Conservation (phyloP, 768 basidiomycete genomes). For the Podaxis sp. region DNA sequence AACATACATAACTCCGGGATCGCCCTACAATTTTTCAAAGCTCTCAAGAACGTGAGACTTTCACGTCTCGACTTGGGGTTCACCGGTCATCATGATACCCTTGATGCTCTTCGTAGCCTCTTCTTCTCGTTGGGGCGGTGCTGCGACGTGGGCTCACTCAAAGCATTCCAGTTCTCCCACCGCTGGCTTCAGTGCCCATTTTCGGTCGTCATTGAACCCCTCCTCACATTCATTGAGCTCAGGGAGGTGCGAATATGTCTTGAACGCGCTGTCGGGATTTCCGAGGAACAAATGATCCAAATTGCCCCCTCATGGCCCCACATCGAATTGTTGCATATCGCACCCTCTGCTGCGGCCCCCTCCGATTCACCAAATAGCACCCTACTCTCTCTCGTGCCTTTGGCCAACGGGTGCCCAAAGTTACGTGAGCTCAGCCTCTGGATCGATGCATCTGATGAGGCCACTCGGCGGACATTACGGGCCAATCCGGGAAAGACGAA, state of each 20-base stretch:
- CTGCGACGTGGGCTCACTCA: not conserved
- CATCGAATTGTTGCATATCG: not conserved
- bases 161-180: not conserved
- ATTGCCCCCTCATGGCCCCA: not conserved
- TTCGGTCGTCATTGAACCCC: not conserved
- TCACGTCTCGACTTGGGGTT: not conserved
- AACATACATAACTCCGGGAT: not conserved
- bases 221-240: not conserved
- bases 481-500: not conserved
- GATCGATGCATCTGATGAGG: not conserved
- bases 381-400: not conserved
- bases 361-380: not conserved
- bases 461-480: not conserved
- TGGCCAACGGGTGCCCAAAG: not conserved
- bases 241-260: not conserved
- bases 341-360: too few species aligned
- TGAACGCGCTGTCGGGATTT: not conserved
- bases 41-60: not conserved
- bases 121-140: not conserved
- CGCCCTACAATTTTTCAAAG: not conserved
- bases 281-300: not conserved
- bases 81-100: not conserved
- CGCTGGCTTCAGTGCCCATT: not conserved
- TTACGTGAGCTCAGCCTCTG: not conserved
- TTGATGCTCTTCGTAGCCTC: not conserved